Evolutionary conservation across 2,329 filamentous ascomycete genomes (phyloP), one percentile per base, ranked within the genome.

Genomic region (Rutstroemia sydowiana): DNA sequence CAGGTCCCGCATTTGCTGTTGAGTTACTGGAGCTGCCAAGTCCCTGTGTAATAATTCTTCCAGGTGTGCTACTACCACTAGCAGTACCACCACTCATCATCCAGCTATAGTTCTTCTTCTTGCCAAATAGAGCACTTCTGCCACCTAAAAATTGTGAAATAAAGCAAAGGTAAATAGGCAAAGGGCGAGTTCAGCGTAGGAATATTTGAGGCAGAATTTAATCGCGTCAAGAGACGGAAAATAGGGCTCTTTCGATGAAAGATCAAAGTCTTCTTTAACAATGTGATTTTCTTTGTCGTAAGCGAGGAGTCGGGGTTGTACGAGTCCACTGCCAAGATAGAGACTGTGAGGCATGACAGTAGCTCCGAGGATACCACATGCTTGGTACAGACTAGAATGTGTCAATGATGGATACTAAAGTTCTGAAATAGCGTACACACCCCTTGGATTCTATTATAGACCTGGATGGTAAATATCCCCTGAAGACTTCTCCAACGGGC

Each of bases 161-260:
- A 93, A 76, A 0, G 88, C 88, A 65, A 92, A 91, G 0, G 86
- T 88, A 65, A 90, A 88, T 32, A 93, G 81, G 0, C 84, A 86
- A 13, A 89, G 64, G 6, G 79, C 73, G 9, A 91, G 71, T 65
- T 93, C 88, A 18, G 77, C 70, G 52, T 87, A 82, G 3, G 85
- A 87, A 65, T 87, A 87, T 55, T 82, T 85, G 62, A 91, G 77
- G 55, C 84, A 90, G 61, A 82, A 78, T 14, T 77, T 77, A 57
- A 93, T 88, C n/a, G 88, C 87, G 5, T 75, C 69, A 1, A 87
- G 73, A 1, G 85, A 88, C 0, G 88, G 88, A 5, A 80, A 71
- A 66, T 92, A 93, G 53, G 79, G 77, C 2, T 72, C 70, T 60
- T 81, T 77, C 36, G 64, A 61, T 23, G 47, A 28, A 14, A 58